A percentile compares a stretch with the other conserved stretches of the same genome.
These are phyloP conservation scores for Hypsizygus ulmarius DNA, from an alignment of 1,284 basidiomycete genomes.

Conservation along the genomic window DNA sequence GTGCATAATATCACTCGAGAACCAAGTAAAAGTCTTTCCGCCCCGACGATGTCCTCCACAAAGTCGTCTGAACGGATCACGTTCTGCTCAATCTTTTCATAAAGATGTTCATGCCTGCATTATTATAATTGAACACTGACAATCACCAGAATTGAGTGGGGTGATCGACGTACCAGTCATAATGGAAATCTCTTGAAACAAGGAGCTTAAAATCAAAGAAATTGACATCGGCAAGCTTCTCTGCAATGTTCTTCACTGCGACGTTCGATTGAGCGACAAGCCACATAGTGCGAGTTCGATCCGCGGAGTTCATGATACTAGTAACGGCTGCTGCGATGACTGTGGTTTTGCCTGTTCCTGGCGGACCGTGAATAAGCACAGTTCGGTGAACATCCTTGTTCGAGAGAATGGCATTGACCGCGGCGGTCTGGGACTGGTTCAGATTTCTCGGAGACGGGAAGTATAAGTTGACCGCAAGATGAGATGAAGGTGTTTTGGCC, in stretches of 20 bases:
- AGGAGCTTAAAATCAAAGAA: constrained; percentile 48
- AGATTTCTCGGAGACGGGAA: constrained; percentile 28
- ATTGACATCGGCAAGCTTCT: constrained; percentile 42
- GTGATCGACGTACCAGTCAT: constrained; percentile 48
- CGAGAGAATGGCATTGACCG: constrained; percentile 41
- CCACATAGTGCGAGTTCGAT: constrained; percentile 40
- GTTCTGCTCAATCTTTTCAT: constrained; percentile 40
- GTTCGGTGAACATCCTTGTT: constrained; percentile 25
- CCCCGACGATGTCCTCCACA: constrained; percentile 32
- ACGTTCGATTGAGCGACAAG: constrained; percentile 56
- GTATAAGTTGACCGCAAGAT: constrained; percentile 10
- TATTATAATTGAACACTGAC: background rate
- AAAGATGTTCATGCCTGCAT: constrained; percentile 72
- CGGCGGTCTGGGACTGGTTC: constrained; percentile 37
- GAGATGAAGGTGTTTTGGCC: constrained; percentile 4
- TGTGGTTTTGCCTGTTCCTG: constrained; percentile 52
- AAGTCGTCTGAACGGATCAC: constrained; percentile 54
- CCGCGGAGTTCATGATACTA: constrained; percentile 27
- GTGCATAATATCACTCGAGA: constrained; percentile 66
- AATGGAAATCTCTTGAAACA: constrained; percentile 53
- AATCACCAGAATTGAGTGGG: background rate
- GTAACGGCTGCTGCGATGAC: constrained; percentile 51
- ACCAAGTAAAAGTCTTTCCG: constrained; percentile 33
- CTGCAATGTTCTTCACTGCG: constrained; percentile 59
- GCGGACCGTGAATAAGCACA: constrained; percentile 38